Base-by-base conservation (phyloP, 345 rosid genomes). In the Euclidium syriacum region DNA sequence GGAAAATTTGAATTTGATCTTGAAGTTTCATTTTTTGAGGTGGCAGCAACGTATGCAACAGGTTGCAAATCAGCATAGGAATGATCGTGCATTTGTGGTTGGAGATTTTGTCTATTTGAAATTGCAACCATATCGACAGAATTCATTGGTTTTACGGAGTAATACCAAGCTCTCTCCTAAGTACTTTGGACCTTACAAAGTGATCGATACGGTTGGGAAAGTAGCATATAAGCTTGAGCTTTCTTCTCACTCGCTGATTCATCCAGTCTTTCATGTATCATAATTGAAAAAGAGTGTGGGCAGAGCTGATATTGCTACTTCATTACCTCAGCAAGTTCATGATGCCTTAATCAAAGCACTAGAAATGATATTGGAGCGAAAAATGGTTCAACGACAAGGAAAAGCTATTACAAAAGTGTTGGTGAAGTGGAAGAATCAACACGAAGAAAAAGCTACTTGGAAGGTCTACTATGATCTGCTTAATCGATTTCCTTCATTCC, bases 71-170 rank as follows among this genome's bases (percentile, higher is more conserved):
- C 24, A 41, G 0, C n/a, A 8, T 4, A 3, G 12, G 0, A 40
- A 11, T 0, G 24, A 41, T 0, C 3, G n/a, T 1, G 2, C 0
- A 0, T 41, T 41, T 4, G 6, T 3, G 0, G 10, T 43, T 4
- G 26, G 49, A 0, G 49, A 43, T 1, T 43, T 4, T 10, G 49
- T 43, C 1, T 20, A 19, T 11, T 7, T 43, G 1, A 43, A 43
- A 2, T 7, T 43, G 0, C 49, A 43, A 1, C 26, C 49, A 3
- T 43, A 43, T 2, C 1, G 26, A 0, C 49, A 43, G 5, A n/a
- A 20, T 1, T 43, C 26, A 0, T 18, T 38, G 3, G 42, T 38
- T 0, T 0, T 38, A 9, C 1, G 42, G 0, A n/a, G n/a, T n/a
- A n/a, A n/a, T n/a, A n/a, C n/a, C n/a, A n/a, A n/a, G n/a, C n/a